A percentile compares a stretch with the other conserved stretches of the same genome.
phyloP scores from a whole-genome alignment of 495 filamentous ascomycete species.

The Podospora pseudopauciseta region DNA sequence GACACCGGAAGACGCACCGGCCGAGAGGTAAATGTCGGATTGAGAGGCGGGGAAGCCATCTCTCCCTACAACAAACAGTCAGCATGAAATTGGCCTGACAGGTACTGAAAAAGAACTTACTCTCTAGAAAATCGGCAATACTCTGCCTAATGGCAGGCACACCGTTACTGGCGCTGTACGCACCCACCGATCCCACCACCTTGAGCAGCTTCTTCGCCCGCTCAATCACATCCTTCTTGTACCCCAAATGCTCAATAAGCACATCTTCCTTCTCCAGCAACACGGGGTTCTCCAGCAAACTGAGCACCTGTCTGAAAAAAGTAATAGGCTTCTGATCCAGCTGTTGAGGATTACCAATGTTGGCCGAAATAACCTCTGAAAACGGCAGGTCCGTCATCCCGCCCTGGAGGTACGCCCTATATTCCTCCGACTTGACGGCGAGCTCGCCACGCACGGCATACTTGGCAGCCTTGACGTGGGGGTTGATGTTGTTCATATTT shows the following conservation, averaged over 20 bases:
- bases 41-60: slow-evolving; percentile 82
- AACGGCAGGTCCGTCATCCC: slow-evolving; percentile 69
- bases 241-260: slow-evolving; percentile 64
- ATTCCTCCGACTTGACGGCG: slow-evolving; percentile 83
- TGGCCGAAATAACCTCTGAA: slow-evolving; percentile 85
- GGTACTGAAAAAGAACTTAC: slow-evolving; percentile 39
- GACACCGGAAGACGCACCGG: slow-evolving; percentile 89
- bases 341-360: slow-evolving; percentile 98
- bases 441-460: slow-evolving; percentile 97
- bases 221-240: slow-evolving; percentile 82
- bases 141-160: slow-evolving; percentile 79
- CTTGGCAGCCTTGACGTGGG: slow-evolving; percentile 73
- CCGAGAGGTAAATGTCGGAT: slow-evolving; percentile 77
- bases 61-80: slow-evolving; percentile 48
- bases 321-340: slow-evolving; percentile 98
- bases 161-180: slow-evolving; percentile 93
- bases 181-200: slow-evolving; percentile 85
- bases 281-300: slow-evolving; percentile 83
- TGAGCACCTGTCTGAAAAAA: slow-evolving; percentile 96
- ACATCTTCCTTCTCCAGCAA: slow-evolving; percentile 76
- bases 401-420: slow-evolving; percentile 63
- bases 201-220: slow-evolving; percentile 74
- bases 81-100: background rate
- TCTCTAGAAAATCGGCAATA: slow-evolving; percentile 86
- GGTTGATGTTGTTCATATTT: slow-evolving; percentile 87